Percentiles rank a stretch among this genome's conserved stretches.
Evolutionary conservation across 2,329 filamentous ascomycete genomes (phyloP).

Genomic region (Orbilia javanica): DNA sequence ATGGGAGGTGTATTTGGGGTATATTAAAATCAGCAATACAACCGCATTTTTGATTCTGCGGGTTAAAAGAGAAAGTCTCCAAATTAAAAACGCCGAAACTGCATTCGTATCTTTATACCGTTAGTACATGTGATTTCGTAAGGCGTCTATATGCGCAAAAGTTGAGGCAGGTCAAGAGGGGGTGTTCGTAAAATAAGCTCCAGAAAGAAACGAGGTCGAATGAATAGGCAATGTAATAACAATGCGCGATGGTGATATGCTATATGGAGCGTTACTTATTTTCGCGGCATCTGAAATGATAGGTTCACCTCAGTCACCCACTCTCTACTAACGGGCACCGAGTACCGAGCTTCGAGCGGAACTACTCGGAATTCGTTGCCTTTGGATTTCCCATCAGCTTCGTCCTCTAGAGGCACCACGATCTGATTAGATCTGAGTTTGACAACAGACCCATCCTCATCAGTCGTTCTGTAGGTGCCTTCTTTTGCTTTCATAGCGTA

Average conservation of each 20-base stretch:
- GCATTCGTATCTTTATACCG: not conserved
- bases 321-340: slow-evolving; percentile 36
- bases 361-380: slow-evolving; percentile 31
- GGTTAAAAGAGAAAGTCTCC: not conserved
- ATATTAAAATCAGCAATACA: not conserved
- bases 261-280: not conserved
- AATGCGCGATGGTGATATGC: not conserved
- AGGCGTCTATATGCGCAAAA: not conserved
- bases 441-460: slow-evolving; percentile 37
- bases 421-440: slow-evolving; percentile 42
- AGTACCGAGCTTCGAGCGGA: slow-evolving; percentile 33
- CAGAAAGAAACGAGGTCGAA: not conserved
- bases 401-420: slow-evolving; percentile 42
- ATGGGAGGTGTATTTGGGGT: slow-evolving; percentile 1
- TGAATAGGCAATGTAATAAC: not conserved
- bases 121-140: slow-evolving; percentile 2
- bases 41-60: not conserved
- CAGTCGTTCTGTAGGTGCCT: slow-evolving; percentile 26
- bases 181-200: not conserved
- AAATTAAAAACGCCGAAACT: slow-evolving; percentile 13
- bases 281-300: slow-evolving; percentile 12
- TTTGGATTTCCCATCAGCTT: not conserved
- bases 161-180: not conserved
- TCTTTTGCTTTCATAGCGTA: slow-evolving; percentile 49
- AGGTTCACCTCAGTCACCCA: slow-evolving; percentile 53